These are phyloP conservation scores for Annulohypoxylon stygium DNA, from an alignment of 495 filamentous ascomycete genomes.

Conservation along the genomic window DNA sequence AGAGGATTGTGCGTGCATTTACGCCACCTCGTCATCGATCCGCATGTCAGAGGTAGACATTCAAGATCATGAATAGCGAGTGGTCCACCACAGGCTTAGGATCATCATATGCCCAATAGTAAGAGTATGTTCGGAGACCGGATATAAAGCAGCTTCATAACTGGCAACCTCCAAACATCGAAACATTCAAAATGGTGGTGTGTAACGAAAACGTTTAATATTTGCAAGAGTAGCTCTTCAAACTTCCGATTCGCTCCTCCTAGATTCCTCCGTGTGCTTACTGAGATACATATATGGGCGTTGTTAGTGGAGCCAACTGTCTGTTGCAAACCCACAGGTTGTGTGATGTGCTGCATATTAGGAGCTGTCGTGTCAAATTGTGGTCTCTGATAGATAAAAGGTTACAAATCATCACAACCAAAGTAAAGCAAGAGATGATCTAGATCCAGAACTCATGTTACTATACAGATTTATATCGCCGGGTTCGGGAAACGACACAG, in stretches of 20 bases:
- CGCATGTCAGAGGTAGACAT: neutral
- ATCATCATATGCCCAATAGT: neutral
- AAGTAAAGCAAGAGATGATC: neutral
- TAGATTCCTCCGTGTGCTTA: constrained; percentile 4
- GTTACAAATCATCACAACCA: constrained; percentile 8
- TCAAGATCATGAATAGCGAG: constrained; percentile 5
- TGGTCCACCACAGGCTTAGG: constrained; percentile 7
- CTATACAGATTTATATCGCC: neutral
- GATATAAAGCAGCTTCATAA: neutral
- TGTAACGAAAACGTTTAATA: constrained; percentile 5
- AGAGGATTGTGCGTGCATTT: constrained; percentile 29
- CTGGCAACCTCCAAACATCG: neutral
- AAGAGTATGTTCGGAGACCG: constrained; percentile 3
- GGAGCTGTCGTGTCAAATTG: neutral
- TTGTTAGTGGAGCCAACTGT: neutral
- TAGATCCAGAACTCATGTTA: neutral
- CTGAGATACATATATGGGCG: neutral
- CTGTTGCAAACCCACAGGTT: constrained; percentile 18
- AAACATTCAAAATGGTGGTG: constrained; percentile 7
- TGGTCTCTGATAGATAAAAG: constrained; percentile 10
- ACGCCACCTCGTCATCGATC: constrained; percentile 22
- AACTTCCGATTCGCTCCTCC: constrained; percentile 16
- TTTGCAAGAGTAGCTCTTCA: neutral
- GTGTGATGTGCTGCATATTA: neutral
- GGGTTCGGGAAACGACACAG: neutral